These are phyloP conservation scores for Gastrodia elata DNA, from an alignment of 106 monocot genomes.

Conservation along the genomic window DNA sequence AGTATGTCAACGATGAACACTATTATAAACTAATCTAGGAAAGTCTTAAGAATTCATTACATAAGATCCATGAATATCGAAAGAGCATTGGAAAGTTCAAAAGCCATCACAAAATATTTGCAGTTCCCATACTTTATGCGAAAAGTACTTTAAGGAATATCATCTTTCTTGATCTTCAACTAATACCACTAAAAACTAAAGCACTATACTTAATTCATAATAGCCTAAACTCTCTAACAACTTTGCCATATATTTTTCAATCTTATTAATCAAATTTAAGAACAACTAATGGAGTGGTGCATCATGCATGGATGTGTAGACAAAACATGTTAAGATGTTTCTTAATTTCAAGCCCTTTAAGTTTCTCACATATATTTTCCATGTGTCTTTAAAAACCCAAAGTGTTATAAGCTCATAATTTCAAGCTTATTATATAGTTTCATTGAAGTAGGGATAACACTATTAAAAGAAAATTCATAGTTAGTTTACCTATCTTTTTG, in stretches of 20 bases:
- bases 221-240: constrained; percentile 90
- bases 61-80: too few relatives aligned
- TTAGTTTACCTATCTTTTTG: constrained; percentile 60
- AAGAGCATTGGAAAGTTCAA: too few relatives aligned
- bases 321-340: not conserved
- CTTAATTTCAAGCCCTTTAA: not conserved
- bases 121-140: too few relatives aligned
- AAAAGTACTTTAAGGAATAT: too few relatives aligned
- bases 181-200: too few relatives aligned
- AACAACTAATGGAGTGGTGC: not conserved
- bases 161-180: too few relatives aligned
- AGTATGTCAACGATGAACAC: too few relatives aligned
- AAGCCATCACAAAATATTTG: too few relatives aligned
- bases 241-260: constrained; percentile 1
- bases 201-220: constrained; percentile 89
- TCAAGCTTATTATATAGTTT: too few relatives aligned
- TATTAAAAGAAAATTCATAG: not conserved
- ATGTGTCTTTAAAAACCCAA: not conserved
- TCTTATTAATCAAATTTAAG: not conserved
- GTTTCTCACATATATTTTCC: not conserved
- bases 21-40: too few relatives aligned
- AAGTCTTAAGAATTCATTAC: too few relatives aligned
- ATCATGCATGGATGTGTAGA: not conserved
- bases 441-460: too few relatives aligned
- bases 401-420: not conserved